Percentiles rank a stretch among this genome's conserved stretches.
phyloP scores from a whole-genome alignment of 2,329 filamentous ascomycete genomes.

The Cytospora paraplurivora region DNA sequence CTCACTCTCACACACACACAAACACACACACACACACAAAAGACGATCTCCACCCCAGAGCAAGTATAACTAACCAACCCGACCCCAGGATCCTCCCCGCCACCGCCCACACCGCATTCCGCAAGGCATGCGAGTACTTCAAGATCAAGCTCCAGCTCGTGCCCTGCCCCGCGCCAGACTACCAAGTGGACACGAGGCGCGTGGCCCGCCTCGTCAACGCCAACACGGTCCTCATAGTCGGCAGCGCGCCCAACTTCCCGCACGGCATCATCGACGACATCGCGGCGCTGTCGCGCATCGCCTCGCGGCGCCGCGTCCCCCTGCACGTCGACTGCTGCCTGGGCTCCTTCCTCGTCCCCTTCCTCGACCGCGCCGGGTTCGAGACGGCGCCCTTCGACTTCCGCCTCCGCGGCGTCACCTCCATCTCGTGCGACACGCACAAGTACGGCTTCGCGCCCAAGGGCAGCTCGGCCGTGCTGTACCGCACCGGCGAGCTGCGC shows the following conservation, averaged over 20 bases:
- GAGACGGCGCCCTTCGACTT: conserved; percentile 90
- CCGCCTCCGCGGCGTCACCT: conserved; percentile 88
- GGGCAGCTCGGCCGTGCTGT: conserved; percentile 91
- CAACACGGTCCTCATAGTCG: conserved; percentile 92
- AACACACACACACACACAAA: too few species aligned
- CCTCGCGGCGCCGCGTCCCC: conserved; percentile 75
- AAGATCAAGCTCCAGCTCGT: conserved; percentile 93
- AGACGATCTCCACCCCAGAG: neutral
- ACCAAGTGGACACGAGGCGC: conserved; percentile 79
- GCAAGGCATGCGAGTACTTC: conserved; percentile 94
- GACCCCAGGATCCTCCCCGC: conserved; percentile 79
- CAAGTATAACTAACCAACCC: conserved; percentile 25
- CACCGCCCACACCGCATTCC: conserved; percentile 94
- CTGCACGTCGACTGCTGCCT: conserved; percentile 98
- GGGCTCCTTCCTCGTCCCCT: conserved; percentile 91
- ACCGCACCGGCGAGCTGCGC: conserved; percentile 77
- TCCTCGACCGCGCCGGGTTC: conserved; percentile 91
- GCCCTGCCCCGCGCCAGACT: conserved; percentile 77
- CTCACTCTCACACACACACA: too few species aligned
- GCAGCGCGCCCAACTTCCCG: conserved; percentile 95
- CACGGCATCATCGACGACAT: conserved; percentile 99
- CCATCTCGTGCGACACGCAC: conserved; percentile 95
- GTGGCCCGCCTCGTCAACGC: conserved; percentile 87
- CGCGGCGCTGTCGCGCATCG: conserved; percentile 77
- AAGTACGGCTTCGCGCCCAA: conserved; percentile 99